A percentile compares a stretch with the other conserved stretches of the same genome.
Conservation (phyloP, 2,329 filamentous ascomycete genomes). For the Xylaria sp. region DNA sequence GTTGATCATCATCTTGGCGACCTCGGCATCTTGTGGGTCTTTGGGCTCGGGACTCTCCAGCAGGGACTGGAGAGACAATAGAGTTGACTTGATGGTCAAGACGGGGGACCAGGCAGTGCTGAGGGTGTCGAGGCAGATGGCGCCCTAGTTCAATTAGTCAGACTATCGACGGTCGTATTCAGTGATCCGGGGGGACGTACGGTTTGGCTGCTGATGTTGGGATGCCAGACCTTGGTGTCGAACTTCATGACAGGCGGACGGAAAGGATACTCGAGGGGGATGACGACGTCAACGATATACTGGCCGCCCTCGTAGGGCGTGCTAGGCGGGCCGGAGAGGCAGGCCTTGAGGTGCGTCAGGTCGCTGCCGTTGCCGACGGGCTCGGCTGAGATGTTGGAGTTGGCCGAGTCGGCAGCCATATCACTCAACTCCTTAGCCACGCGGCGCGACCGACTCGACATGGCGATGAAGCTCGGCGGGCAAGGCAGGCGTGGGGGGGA, state of each 20-base stretch:
- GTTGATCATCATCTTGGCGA: constrained; percentile 85
- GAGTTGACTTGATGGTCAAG: constrained; percentile 91
- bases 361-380: constrained; percentile 66
- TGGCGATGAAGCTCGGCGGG: too few relatives aligned
- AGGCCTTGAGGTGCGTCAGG: constrained; percentile 81
- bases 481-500: too few relatives aligned
- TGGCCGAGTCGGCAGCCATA: constrained; percentile 69
- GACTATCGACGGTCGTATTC: too few relatives aligned
- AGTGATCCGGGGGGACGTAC: constrained; percentile 59
- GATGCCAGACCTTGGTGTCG: constrained; percentile 93
- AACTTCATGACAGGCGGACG: constrained; percentile 91
- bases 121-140: constrained; percentile 94
- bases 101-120: constrained; percentile 92
- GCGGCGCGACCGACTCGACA: constrained; percentile 60
- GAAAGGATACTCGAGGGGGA: constrained; percentile 91
- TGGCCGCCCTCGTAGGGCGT: constrained; percentile 90
- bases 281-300: constrained; percentile 82
- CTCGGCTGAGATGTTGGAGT: constrained; percentile 76
- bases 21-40: constrained; percentile 95
- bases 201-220: constrained; percentile 93
- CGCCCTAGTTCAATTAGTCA: constrained; percentile 65
- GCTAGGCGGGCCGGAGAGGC: constrained; percentile 85
- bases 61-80: constrained; percentile 90
- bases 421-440: constrained; percentile 79
- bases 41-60: constrained; percentile 93